Conservation (phyloP, 768 basidiomycete genomes). For the Favolaschia claudopus region DNA sequence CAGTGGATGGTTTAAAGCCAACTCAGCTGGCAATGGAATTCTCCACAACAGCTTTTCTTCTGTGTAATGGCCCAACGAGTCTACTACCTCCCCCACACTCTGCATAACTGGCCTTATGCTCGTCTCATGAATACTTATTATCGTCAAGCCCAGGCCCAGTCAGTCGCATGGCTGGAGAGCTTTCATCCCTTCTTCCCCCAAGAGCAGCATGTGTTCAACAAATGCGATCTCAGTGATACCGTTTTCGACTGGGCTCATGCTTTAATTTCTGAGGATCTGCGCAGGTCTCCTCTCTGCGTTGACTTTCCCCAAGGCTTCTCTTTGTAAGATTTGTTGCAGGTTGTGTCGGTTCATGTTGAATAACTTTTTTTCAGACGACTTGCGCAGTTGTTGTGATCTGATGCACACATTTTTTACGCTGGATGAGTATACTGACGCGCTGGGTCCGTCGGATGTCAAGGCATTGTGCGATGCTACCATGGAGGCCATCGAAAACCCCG, state of each 20-base stretch:
- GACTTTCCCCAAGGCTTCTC: neutral
- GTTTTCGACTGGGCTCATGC: neutral
- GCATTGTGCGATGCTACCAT: slow-evolving; percentile 3
- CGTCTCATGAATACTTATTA: slow-evolving; percentile 22
- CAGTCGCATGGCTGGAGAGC: slow-evolving; percentile 23
- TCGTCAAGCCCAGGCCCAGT: slow-evolving; percentile 8
- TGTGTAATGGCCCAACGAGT: no score
- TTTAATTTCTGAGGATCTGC: neutral
- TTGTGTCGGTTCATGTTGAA: neutral
- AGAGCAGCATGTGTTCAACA: slow-evolving; percentile 30
- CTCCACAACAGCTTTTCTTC: no score
- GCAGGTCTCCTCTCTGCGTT: neutral
- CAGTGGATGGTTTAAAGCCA: no score
- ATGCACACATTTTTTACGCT: slow-evolving; percentile 31
- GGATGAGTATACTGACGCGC: slow-evolving; percentile 32
- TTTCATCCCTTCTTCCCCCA: slow-evolving; percentile 21
- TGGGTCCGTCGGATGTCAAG: neutral
- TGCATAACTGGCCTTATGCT: slow-evolving; percentile 28
- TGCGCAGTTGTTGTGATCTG: slow-evolving; percentile 31
- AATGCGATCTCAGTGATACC: slow-evolving; percentile 26
- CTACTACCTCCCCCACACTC: slow-evolving; percentile 24
- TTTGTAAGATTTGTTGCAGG: no score
- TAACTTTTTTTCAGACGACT: slow-evolving; percentile 16
- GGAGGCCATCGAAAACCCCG: slow-evolving; percentile 12
- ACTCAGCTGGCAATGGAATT: no score